Evolutionary conservation across 495 filamentous ascomycete genomes (phyloP).

Genomic region (Penicillium fimorum): DNA sequence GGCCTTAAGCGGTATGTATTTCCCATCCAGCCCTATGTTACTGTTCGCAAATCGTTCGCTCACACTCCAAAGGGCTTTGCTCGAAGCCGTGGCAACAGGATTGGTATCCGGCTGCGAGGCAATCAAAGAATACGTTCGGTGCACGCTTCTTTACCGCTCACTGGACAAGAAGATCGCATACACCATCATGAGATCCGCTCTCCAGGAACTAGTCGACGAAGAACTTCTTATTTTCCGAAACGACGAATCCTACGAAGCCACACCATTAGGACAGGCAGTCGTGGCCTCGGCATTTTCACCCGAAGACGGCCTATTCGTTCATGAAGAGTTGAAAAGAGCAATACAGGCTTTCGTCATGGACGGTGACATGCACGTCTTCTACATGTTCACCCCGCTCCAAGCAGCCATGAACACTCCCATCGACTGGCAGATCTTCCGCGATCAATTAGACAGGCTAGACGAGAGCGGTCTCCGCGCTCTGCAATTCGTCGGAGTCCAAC

Average conservation of each 20-base stretch:
- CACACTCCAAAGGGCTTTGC: slow-evolving; percentile 53
- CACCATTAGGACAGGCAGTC: slow-evolving; percentile 66
- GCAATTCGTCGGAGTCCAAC: slow-evolving; percentile 66
- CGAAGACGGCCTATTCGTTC: slow-evolving; percentile 73
- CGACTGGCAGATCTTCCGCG: slow-evolving; percentile 72
- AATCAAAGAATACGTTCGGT: slow-evolving; percentile 68
- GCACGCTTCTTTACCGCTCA: slow-evolving; percentile 64
- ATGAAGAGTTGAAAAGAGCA: slow-evolving; percentile 66
- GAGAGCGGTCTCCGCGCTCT: slow-evolving; percentile 70
- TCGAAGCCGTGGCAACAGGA: slow-evolving; percentile 72
- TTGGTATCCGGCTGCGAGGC: slow-evolving; percentile 67
- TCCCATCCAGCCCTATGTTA: background rate
- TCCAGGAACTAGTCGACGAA: slow-evolving; percentile 50
- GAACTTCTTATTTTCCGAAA: slow-evolving; percentile 34
- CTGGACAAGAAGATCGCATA: slow-evolving; percentile 55
- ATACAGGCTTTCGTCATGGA: slow-evolving; percentile 78
- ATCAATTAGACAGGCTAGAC: slow-evolving; percentile 66
- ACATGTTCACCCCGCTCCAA: slow-evolving; percentile 73
- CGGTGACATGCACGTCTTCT: slow-evolving; percentile 81
- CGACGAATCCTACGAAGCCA: slow-evolving; percentile 58
- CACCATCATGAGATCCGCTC: slow-evolving; percentile 52
- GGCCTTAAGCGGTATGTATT: slow-evolving; percentile 60
- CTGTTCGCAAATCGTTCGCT: slow-evolving; percentile 1
- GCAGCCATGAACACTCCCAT: slow-evolving; percentile 48
- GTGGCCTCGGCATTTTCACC: slow-evolving; percentile 72